These are phyloP conservation scores for Pseudomonodictys pantanalensis DNA, from an alignment of 495 filamentous ascomycete species.

Conservation along the genomic window DNA sequence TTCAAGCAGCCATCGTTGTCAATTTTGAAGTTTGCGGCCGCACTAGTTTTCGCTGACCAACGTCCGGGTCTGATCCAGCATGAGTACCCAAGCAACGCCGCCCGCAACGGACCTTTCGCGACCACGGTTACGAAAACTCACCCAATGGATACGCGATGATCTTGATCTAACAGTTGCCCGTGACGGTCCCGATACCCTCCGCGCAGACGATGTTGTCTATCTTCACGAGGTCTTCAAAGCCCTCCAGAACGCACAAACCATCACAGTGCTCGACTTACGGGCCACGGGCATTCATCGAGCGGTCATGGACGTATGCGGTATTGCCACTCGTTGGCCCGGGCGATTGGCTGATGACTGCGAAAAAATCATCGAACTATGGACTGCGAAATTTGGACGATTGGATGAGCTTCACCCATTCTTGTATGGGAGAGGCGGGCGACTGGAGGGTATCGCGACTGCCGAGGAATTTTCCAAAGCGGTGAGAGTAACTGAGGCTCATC, in stretches of 20 bases:
- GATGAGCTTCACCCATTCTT: constrained; percentile 31
- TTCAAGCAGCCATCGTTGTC: too few relatives aligned
- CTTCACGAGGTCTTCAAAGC: constrained; percentile 39
- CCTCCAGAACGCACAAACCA: constrained; percentile 19
- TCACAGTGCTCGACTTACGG: constrained; percentile 31
- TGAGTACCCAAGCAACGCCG: background rate
- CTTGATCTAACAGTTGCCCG: constrained; percentile 42
- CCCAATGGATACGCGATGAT: constrained; percentile 42
- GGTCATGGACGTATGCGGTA: constrained; percentile 35
- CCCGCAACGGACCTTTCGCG: constrained; percentile 13
- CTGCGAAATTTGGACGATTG: constrained; percentile 33
- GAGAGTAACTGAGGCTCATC: background rate
- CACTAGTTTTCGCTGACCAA: too few relatives aligned
- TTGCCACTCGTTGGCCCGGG: constrained; percentile 42
- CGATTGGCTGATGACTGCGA: constrained; percentile 40
- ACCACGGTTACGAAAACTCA: constrained; percentile 9
- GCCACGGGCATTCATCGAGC: constrained; percentile 42
- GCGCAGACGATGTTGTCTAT: constrained; percentile 37
- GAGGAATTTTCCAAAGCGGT: constrained; percentile 33
- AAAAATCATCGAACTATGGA: constrained; percentile 34
- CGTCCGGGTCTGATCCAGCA: too few relatives aligned
- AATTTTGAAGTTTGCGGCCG: too few relatives aligned
- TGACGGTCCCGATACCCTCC: constrained; percentile 38
- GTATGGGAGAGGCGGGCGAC: constrained; percentile 38
- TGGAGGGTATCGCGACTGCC: constrained; percentile 35